Conservation (phyloP, 305 asterid genomes). For the Striga hermonthica region DNA sequence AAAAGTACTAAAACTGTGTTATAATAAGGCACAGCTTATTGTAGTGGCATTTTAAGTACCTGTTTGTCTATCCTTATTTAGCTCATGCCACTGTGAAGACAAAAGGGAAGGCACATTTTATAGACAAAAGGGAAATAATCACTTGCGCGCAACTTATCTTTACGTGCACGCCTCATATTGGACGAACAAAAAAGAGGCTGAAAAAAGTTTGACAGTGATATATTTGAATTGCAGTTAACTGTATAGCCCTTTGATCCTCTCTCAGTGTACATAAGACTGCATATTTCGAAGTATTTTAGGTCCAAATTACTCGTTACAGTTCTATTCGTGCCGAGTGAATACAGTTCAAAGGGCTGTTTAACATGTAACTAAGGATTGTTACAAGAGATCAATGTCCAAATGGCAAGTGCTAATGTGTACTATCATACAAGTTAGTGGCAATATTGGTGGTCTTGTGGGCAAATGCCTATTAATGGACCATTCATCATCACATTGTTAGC, state of each 20-base stretch:
- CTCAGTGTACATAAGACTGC: no score
- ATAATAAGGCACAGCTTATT: no score
- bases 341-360: no score
- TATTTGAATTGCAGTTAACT: no score
- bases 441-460: slow-evolving; percentile 18
- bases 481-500: slow-evolving; percentile 29
- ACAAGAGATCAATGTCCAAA: slow-evolving; percentile 4
- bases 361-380: not conserved
- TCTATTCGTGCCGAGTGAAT: no score
- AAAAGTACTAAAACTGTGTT: no score
- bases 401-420: slow-evolving; percentile 14
- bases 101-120: slow-evolving; percentile 26
- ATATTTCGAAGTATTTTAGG: no score
- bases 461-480: slow-evolving; percentile 21
- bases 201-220: slow-evolving; percentile 14
- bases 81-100: slow-evolving; percentile 9
- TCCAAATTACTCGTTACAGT: no score
- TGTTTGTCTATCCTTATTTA: not conserved
- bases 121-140: slow-evolving; percentile 21
- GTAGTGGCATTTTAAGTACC: no score
- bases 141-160: slow-evolving; percentile 17
- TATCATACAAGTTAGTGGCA: slow-evolving; percentile 23
- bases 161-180: slow-evolving; percentile 31
- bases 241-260: no score
- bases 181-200: slow-evolving; percentile 16